Conservation (phyloP, 306 rosid genomes). For the Adenanthera pavonina region DNA sequence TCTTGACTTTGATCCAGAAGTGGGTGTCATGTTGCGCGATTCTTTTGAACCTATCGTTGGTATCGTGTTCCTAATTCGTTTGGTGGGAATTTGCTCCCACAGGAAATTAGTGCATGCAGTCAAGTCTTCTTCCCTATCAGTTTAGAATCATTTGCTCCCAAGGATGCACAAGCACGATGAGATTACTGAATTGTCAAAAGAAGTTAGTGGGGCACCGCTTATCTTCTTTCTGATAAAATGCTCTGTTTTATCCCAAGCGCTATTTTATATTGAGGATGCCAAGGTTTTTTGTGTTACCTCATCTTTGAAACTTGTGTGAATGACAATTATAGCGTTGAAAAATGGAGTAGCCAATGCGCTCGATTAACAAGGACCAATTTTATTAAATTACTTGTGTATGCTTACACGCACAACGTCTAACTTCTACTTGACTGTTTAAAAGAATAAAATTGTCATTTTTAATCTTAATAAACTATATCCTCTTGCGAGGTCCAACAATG, state of each 20-base stretch:
- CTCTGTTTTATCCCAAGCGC: background rate
- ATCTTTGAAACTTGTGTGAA: too few species aligned
- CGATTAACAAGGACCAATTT: background rate
- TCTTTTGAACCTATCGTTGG: background rate
- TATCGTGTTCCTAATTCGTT: slow-evolving; percentile 3
- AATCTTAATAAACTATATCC: background rate
- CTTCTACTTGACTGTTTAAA: background rate
- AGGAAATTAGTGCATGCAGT: background rate
- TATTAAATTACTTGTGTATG: background rate
- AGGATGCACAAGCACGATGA: background rate
- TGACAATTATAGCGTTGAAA: background rate
- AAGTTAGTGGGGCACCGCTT: slow-evolving; percentile 28
- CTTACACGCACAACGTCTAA: background rate
- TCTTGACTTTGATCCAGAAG: background rate
- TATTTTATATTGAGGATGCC: background rate
- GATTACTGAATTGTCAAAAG: background rate
- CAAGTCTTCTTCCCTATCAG: background rate
- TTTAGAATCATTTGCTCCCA: background rate
- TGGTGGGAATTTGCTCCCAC: slow-evolving; percentile 23
- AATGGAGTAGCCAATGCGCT: background rate
- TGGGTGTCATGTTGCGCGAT: slow-evolving; percentile 13
- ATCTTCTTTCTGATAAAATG: background rate
- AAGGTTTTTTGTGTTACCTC: background rate
- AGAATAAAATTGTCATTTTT: background rate
- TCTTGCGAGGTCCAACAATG: slow-evolving; percentile 1